Conservation (phyloP, 768 basidiomycete species). For the Phylloporus sp. region DNA sequence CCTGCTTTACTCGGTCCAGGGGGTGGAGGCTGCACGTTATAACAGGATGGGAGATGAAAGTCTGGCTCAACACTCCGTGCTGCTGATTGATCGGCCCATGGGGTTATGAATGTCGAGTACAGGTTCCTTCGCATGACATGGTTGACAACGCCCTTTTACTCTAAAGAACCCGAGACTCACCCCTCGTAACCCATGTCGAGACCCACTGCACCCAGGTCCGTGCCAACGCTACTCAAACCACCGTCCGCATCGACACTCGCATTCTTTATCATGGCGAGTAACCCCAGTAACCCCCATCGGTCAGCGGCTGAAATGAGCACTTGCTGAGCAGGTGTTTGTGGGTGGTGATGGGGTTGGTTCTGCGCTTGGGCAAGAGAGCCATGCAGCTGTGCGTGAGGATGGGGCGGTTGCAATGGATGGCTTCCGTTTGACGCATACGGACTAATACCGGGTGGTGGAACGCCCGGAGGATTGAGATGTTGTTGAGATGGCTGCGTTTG, state of each 20-base stretch:
- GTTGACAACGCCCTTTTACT: conserved; percentile 17
- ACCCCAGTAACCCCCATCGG: conserved; percentile 86
- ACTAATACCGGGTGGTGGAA: conserved; percentile 37
- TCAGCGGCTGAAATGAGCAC: conserved; percentile 90
- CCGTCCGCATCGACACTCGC: conserved; percentile 73
- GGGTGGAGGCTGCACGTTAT: conserved; percentile 86
- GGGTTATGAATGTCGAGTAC: conserved; percentile 92
- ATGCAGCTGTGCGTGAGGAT: conserved; percentile 36
- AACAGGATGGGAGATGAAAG: conserved; percentile 86
- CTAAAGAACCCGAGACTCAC: conserved; percentile 46
- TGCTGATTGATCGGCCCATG: conserved; percentile 90
- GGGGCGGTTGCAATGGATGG: conserved; percentile 31
- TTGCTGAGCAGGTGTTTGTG: conserved; percentile 91
- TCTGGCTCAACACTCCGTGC: conserved; percentile 87
- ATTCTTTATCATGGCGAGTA: conserved; percentile 84
- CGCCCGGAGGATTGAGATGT: conserved; percentile 55
- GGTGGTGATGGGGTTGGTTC: conserved; percentile 45
- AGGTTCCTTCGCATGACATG: conserved; percentile 50
- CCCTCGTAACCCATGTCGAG: conserved; percentile 82
- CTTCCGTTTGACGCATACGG: conserved; percentile 35
- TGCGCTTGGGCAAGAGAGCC: conserved; percentile 26
- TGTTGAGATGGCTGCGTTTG: conserved; percentile 36
- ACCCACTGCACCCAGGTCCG: conserved; percentile 88
- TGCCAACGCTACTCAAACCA: conserved; percentile 79
- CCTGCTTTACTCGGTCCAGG: conserved; percentile 77